Base-by-base conservation (phyloP, 176 grass and related monocot species). In the Zoysia japonica region DNA sequence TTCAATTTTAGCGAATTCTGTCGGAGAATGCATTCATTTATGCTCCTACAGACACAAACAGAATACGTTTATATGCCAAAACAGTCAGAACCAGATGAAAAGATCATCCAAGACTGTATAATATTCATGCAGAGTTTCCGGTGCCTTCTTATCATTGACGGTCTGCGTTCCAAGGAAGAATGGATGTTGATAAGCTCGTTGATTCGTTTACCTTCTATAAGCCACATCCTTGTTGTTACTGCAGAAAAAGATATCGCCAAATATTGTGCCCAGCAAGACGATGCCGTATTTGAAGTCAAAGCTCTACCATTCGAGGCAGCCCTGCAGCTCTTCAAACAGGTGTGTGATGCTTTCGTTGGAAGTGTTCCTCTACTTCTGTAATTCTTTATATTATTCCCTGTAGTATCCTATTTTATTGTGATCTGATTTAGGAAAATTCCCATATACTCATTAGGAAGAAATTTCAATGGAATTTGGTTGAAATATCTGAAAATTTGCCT, bases 81-180 rank as follows among this genome's bases (percentile, higher is more conserved):
- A 49, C 47, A 11, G 1, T 51, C 49, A 71, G 28, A 72, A 72
- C 48, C 70, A 51, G 49, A 51, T 12, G 2, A 11, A 51, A 12
- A 53, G 70, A 72, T 13, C 48, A 39, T 54, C 10, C 48, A 72
- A 8, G 35, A 51, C 28, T 72, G 70, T 40, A 2, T 1, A 16
- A 13, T 39, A 2, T 2, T 53, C 53, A 12, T 72, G 9, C 0
- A 40, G 14, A 4, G 7, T 0, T 2, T 39, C 3, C 0, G 13
- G 0, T 72, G 70, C 39, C 35, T 72, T 6, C 28, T 72, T 40
- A 35, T 72, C 7, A 54, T 72, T 72, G 70, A 72, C 12, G 70
- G 36, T 9, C 13, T 72, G 35, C 12, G 38, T 28, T 72, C 70
- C 35, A 72, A 0, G 6, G 48, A 54, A 53, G 70, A 72, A 4